phyloP scores from a whole-genome alignment of 345 rosid genomes.

The Tarenaya hassleriana region DNA sequence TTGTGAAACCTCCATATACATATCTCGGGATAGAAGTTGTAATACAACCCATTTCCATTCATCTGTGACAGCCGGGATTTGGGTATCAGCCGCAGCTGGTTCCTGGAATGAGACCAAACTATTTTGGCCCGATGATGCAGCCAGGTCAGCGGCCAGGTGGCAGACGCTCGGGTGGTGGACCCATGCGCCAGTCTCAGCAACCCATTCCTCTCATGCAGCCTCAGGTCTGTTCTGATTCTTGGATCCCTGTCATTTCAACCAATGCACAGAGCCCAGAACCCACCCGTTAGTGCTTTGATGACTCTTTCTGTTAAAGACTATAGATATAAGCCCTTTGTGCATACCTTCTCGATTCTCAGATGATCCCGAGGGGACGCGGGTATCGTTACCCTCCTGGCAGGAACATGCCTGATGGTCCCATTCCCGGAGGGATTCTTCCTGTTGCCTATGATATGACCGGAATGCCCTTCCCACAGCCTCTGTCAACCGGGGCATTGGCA shows the following conservation, averaged over 20 bases:
- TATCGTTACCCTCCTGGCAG: slow-evolving; percentile 82
- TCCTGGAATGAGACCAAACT: slow-evolving; percentile 73
- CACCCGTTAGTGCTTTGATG: background rate
- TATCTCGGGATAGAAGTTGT: no score
- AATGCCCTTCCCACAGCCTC: slow-evolving; percentile 50
- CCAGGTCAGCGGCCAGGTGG: slow-evolving; percentile 88
- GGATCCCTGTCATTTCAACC: background rate
- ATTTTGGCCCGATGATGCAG: slow-evolving; percentile 73
- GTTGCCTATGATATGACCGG: slow-evolving; percentile 69
- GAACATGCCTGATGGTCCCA: slow-evolving; percentile 66
- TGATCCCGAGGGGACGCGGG: slow-evolving; percentile 80
- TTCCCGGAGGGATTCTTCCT: slow-evolving; percentile 72
- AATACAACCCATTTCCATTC: background rate
- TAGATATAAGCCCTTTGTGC: background rate
- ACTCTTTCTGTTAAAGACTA: no score
- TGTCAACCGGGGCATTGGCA: slow-evolving; percentile 53
- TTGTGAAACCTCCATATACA: no score
- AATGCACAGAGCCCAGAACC: background rate
- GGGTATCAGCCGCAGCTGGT: slow-evolving; percentile 95
- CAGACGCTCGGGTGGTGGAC: slow-evolving; percentile 62
- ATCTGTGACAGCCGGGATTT: slow-evolving; percentile 69
- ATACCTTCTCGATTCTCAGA: slow-evolving; percentile 32
- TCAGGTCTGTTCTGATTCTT: slow-evolving; percentile 40
- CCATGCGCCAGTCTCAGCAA: slow-evolving; percentile 66
- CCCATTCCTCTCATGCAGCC: slow-evolving; percentile 78